Base-by-base conservation (phyloP, 2,329 filamentous ascomycete species). In the Colletotrichum sp. region DNA sequence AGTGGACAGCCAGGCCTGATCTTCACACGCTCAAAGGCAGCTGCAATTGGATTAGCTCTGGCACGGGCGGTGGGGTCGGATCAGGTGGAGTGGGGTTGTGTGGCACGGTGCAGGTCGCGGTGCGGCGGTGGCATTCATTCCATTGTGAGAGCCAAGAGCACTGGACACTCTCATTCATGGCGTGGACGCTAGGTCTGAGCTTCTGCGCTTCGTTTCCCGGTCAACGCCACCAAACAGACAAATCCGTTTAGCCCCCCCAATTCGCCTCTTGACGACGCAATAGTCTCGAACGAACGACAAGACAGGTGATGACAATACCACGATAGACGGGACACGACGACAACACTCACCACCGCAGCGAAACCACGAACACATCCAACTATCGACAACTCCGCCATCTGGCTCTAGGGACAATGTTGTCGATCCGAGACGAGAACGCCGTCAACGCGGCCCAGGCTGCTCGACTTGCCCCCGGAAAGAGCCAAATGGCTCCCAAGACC, bases 401-500 rank as follows among this genome's bases (percentile, higher is more conserved):
- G 58, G 58, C 52, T 26, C 32, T 52, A 61, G 52, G 55, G 34
- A 72, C 61, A 69, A 78, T 78, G 77, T 60, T 78, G 65, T 69
- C 77, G 36, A 68, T 78, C 52, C 75, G 77, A 28, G 77, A 78
- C 60, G 77, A 78, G 52, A 78, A 78, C 58, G 70, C 66, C 15
- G 77, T 78, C 72, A 78, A 78, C 62, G 77, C 77, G 52, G 77
- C 75, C 60, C 76, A 77, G 58, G 66, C 77, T 70, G 72, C 76
- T 52, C 72, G 77, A 26, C 75, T 76, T 36, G 72, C 72, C 18
- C 75, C 76, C 18, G 77, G 77, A n/a, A 78, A 78, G 70, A 69
- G 73, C 24, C 75, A 87, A 73, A 85, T 93, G 68, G 88, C 89
- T 75, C 92, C 94, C 71, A 98, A 96, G 86, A 98, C 96, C 32